Percentiles rank a stretch among this genome's conserved stretches.
Evolutionary conservation across 2,329 filamentous ascomycete genomes (phyloP).

Genomic region (Cladophialophora immunda): DNA sequence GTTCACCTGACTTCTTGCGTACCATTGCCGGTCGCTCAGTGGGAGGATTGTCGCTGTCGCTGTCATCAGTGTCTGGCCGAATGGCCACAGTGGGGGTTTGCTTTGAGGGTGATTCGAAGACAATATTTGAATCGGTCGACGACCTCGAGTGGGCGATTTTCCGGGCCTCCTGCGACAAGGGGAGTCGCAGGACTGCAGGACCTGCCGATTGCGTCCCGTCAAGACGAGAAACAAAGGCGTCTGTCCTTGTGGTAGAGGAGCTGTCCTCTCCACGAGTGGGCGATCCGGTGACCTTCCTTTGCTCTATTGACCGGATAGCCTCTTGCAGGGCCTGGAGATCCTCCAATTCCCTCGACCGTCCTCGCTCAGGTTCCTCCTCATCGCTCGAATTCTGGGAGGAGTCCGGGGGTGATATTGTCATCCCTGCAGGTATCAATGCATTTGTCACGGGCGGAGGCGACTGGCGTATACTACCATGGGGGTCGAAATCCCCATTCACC

Average conservation of each 20-base stretch:
- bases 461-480: constrained; percentile 74
- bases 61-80: constrained; percentile 60
- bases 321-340: constrained; percentile 75
- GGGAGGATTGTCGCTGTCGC: constrained; percentile 65
- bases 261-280: constrained; percentile 53
- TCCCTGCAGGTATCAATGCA: constrained; percentile 79
- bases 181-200: constrained; percentile 49
- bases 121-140: constrained; percentile 63
- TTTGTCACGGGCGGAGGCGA: constrained; percentile 84
- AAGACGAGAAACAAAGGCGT: constrained; percentile 34
- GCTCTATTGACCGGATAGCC: constrained; percentile 81
- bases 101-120: constrained; percentile 53
- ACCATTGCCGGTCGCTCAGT: constrained; percentile 85
- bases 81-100: constrained; percentile 53
- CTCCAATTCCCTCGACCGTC: constrained; percentile 47
- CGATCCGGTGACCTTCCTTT: constrained; percentile 66
- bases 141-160: constrained; percentile 70
- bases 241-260: constrained; percentile 32
- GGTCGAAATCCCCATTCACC: constrained; percentile 44
- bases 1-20: constrained; percentile 96
- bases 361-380: constrained; percentile 69
- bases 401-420: constrained; percentile 90
- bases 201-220: constrained; percentile 47
- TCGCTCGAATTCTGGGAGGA: constrained; percentile 83
- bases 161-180: constrained; percentile 63